Evolutionary conservation across 352 stramenopile genomes (phyloP).

Genomic region (Phytophthora pinifolia): DNA sequence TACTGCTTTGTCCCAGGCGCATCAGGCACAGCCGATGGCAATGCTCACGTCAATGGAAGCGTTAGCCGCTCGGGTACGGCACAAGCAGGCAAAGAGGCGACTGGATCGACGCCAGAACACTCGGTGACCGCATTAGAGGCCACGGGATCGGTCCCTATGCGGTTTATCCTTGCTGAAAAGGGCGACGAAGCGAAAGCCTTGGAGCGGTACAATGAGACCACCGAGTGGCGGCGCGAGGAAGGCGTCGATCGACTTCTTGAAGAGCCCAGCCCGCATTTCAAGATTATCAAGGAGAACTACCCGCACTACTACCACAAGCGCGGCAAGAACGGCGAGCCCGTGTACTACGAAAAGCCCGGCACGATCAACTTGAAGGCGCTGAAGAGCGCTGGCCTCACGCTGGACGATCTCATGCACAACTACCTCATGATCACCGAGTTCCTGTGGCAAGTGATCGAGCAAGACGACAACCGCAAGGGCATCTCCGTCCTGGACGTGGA

Average conservation of each 20-base stretch:
- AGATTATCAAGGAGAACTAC: conserved; percentile 91
- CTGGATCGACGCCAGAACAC: conserved; percentile 4
- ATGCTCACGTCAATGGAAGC: conserved; percentile 32
- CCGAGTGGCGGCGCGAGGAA: conserved; percentile 80
- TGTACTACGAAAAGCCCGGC: conserved; percentile 88
- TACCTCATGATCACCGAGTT: conserved; percentile 88
- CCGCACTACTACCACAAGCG: conserved; percentile 91
- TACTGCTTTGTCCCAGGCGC: conserved; percentile 53
- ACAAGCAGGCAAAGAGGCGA: conserved; percentile 10
- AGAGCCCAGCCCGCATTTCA: conserved; percentile 65
- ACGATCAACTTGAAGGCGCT: conserved; percentile 89
- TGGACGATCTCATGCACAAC: conserved; percentile 86
- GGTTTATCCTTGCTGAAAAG: conserved; percentile 80
- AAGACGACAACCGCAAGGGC: conserved; percentile 84
- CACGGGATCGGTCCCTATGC: conserved; percentile 46
- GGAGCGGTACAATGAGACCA: conserved; percentile 70
- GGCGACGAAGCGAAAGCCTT: conserved; percentile 64
- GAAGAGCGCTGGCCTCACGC: conserved; percentile 66
- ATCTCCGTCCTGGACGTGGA: conserved; percentile 86
- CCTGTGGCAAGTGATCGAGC: conserved; percentile 82
- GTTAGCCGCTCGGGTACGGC: conserved; percentile 8
- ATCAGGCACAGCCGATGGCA: conserved; percentile 12
- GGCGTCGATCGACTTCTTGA: conserved; percentile 79
- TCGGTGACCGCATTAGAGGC: conserved; percentile 30
- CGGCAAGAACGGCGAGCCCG: conserved; percentile 71